phyloP scores from a whole-genome alignment of 768 basidiomycete genomes.

The Tulasnella sp. region DNA sequence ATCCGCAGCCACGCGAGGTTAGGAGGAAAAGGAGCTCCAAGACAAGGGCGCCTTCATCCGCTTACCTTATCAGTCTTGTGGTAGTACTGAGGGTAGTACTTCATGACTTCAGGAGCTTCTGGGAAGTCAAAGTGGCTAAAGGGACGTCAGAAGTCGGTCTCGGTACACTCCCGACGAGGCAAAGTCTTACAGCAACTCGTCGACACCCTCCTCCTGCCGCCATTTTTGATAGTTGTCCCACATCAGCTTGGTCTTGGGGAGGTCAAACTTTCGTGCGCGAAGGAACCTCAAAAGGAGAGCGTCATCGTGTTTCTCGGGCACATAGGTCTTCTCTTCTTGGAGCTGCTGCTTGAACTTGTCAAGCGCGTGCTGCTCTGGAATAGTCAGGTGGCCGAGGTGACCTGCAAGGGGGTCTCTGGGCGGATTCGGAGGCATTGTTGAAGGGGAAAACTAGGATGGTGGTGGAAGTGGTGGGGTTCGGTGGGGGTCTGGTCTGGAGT shows the following conservation, averaged over 20 bases:
- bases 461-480: background rate
- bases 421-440: conserved; percentile 3
- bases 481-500: background rate
- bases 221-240: conserved; percentile 71
- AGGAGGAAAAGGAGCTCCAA: background rate
- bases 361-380: conserved; percentile 49
- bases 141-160: background rate
- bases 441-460: background rate
- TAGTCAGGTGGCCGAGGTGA: conserved; percentile 58
- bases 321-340: conserved; percentile 47
- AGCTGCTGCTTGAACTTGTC: conserved; percentile 57
- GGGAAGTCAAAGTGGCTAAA: conserved; percentile 74
- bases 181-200: conserved; percentile 56
- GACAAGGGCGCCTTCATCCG: background rate
- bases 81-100: conserved; percentile 92
- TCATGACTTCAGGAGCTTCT: conserved; percentile 72
- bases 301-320: conserved; percentile 57
- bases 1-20: background rate
- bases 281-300: conserved; percentile 67
- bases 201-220: conserved; percentile 76
- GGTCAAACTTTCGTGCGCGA: conserved; percentile 86
- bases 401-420: conserved; percentile 49
- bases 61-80: conserved; percentile 88
- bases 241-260: conserved; percentile 75
- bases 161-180: background rate